These are phyloP conservation scores for Phaseolus coccineus DNA, from an alignment of 331 rosid genomes.

Conservation along the genomic window DNA sequence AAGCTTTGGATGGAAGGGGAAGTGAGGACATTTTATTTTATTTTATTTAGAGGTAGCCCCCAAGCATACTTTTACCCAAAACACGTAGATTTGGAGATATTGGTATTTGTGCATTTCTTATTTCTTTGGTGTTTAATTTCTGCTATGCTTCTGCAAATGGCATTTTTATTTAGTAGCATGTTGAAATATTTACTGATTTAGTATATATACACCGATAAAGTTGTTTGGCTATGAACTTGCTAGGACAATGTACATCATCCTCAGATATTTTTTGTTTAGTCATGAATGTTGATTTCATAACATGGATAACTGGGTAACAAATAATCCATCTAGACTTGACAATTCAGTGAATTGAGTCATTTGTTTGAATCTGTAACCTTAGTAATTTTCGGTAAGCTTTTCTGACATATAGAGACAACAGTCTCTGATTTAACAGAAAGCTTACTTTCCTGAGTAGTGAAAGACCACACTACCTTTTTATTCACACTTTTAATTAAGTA, in stretches of 20 bases:
- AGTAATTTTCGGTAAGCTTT: slow-evolving; percentile 15
- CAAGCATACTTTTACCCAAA: background rate
- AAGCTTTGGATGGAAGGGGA: background rate
- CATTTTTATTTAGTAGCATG: background rate
- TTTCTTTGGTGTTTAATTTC: background rate
- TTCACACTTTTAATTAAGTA: slow-evolving; percentile 26
- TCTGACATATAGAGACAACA: background rate
- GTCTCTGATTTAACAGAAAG: slow-evolving; percentile 22
- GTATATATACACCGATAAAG: background rate
- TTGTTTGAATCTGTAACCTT: slow-evolving; percentile 23
- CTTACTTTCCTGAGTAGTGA: slow-evolving; percentile 2
- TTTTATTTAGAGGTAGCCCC: background rate
- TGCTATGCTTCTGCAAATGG: background rate
- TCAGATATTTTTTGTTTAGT: background rate
- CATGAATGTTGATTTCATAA: background rate
- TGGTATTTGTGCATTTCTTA: background rate
- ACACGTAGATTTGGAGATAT: background rate
- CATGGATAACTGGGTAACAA: background rate
- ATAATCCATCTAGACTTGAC: background rate
- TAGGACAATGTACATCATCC: background rate
- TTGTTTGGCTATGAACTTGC: slow-evolving; percentile 21
- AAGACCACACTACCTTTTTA: background rate
- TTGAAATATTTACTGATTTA: slow-evolving; percentile 7
- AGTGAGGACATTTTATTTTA: background rate
- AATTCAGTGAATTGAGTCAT: background rate